Evolutionary conservation across 768 basidiomycete species (phyloP).

Genomic region (Fistulinella prunicolor): DNA sequence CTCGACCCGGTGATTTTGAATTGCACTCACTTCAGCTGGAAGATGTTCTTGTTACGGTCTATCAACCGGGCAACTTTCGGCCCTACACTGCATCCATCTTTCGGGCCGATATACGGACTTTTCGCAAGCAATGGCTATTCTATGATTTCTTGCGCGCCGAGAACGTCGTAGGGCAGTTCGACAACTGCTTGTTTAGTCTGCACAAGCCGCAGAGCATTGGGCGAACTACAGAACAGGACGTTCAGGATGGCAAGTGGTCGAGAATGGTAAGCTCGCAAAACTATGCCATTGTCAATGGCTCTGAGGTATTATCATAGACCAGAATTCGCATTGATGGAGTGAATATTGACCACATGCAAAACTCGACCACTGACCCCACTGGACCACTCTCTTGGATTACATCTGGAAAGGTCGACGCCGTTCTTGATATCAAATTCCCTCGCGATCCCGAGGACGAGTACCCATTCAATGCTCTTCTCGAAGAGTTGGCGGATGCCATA

Average conservation of each 20-base stretch:
- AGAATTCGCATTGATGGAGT: conserved; percentile 97
- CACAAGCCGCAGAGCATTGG: conserved; percentile 97
- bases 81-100: conserved; percentile 93
- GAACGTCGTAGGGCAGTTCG: conserved; percentile 94
- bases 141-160: conserved; percentile 91
- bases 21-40: conserved; percentile 87
- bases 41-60: conserved; percentile 90
- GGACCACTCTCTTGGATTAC: conserved; percentile 94
- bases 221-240: conserved; percentile 80
- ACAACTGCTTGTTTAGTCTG: conserved; percentile 95
- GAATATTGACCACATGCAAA: conserved; percentile 92
- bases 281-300: neutral
- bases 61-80: conserved; percentile 90
- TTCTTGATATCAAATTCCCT: conserved; percentile 97
- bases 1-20: conserved; percentile 84
- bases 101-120: conserved; percentile 77
- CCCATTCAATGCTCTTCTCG: conserved; percentile 77
- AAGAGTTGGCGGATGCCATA: conserved; percentile 89
- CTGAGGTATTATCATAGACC: conserved; percentile 53
- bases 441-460: conserved; percentile 68
- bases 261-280: conserved; percentile 66
- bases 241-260: conserved; percentile 80
- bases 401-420: conserved; percentile 93
- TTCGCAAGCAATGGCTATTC: conserved; percentile 93
- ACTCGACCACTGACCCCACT: conserved; percentile 74